Conservation (phyloP, 2,329 filamentous ascomycete genomes). For the Fusarium fracticaudum region DNA sequence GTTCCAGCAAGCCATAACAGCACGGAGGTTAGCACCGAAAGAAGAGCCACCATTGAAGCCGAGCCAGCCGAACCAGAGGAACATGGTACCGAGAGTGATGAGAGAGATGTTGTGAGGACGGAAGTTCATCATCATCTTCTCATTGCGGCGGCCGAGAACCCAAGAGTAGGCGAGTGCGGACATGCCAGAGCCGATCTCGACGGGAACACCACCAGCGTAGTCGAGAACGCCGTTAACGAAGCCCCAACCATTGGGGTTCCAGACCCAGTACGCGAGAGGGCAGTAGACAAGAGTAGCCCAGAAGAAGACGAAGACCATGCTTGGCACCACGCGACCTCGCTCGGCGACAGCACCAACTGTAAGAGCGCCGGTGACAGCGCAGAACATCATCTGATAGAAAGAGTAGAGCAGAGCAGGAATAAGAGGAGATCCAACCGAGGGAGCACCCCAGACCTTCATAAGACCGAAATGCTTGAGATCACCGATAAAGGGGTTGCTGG, state of each 20-base stretch:
- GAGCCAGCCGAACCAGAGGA: slow-evolving; percentile 99
- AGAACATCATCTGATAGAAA: slow-evolving; percentile 99
- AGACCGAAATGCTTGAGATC: slow-evolving; percentile 90
- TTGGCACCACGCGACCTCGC: slow-evolving; percentile 89
- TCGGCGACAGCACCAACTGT: slow-evolving; percentile 93
- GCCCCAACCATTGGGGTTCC: slow-evolving; percentile 94
- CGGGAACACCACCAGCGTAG: slow-evolving; percentile 94
- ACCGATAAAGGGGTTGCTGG: slow-evolving; percentile 90
- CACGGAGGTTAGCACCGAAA: slow-evolving; percentile 93
- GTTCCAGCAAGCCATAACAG: slow-evolving; percentile 98
- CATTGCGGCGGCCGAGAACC: slow-evolving; percentile 94
- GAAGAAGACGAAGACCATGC: slow-evolving; percentile 94
- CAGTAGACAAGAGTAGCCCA: slow-evolving; percentile 99
- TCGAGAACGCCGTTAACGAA: slow-evolving; percentile 92
- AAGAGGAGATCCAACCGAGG: slow-evolving; percentile 88
- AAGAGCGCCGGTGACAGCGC: slow-evolving; percentile 89
- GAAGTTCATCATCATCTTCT: slow-evolving; percentile 99
- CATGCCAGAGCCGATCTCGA: slow-evolving; percentile 95
- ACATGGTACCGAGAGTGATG: slow-evolving; percentile 92
- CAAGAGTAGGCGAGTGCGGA: slow-evolving; percentile 94
- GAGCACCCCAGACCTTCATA: slow-evolving; percentile 81
- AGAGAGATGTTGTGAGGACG: slow-evolving; percentile 98
- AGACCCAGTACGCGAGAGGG: slow-evolving; percentile 94
- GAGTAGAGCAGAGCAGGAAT: slow-evolving; percentile 91
- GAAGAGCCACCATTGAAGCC: slow-evolving; percentile 98